phyloP scores from a whole-genome alignment of 1,284 basidiomycete species.

The Cystobasidium sp. region DNA sequence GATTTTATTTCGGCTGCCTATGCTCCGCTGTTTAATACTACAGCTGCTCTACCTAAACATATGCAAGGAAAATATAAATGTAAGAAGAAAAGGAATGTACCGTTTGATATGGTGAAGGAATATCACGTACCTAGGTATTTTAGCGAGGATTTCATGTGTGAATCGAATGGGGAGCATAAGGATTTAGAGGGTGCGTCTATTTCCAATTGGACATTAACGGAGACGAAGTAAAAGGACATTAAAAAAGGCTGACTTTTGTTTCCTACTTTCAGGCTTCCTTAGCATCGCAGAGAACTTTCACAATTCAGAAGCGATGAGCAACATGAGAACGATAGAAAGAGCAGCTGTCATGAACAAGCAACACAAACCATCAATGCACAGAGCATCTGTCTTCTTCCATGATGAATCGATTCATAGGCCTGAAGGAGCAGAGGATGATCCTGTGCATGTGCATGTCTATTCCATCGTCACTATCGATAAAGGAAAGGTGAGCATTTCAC shows the following conservation, averaged over 20 bases:
- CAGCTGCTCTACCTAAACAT: conserved; percentile 6
- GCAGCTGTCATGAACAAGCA: conserved; percentile 1
- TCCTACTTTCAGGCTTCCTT: background rate
- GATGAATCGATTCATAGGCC: conserved; percentile 10
- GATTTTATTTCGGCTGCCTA: conserved; percentile 6
- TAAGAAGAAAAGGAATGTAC: conserved; percentile 10
- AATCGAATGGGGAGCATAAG: conserved; percentile 4
- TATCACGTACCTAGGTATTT: conserved; percentile 20
- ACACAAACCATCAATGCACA: background rate
- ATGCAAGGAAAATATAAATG: conserved; percentile 12
- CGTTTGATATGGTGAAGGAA: conserved; percentile 10
- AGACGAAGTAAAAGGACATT: background rate
- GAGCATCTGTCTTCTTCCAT: conserved; percentile 10
- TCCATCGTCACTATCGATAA: conserved; percentile 19
- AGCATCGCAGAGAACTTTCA: background rate
- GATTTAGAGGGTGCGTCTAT: conserved; percentile 1
- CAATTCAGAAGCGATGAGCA: conserved; percentile 1
- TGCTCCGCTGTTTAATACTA: conserved; percentile 10
- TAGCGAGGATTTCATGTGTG: background rate
- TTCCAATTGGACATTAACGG: background rate
- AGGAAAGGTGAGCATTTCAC: background rate
- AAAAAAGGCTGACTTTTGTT: background rate
- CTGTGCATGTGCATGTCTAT: conserved; percentile 12
- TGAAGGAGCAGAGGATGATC: background rate
- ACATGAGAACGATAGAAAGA: conserved; percentile 4